Conservation (phyloP, 2,329 filamentous ascomycete species). For the Fusarium austroafricanum region DNA sequence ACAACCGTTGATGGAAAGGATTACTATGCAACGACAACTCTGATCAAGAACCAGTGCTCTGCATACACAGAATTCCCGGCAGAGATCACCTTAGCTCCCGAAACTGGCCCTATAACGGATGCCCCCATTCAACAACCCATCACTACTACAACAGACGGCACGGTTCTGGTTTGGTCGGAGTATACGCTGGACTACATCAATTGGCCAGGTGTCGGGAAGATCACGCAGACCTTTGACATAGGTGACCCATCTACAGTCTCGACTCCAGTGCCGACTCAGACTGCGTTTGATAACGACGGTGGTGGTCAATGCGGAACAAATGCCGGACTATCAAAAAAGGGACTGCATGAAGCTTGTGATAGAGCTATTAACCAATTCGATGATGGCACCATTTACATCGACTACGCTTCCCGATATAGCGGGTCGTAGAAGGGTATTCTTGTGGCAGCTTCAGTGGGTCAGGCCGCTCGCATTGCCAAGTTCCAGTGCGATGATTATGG, state of each 20-base stretch:
- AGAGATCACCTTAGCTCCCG: no score
- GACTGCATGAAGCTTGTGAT: conserved; percentile 8
- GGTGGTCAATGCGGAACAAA: conserved; percentile 11
- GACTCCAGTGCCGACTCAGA: conserved; percentile 11
- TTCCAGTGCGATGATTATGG: conserved; percentile 26
- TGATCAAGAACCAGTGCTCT: not conserved
- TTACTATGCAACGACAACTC: not conserved
- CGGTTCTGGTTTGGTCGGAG: no score
- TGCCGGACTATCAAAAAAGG: conserved; percentile 10
- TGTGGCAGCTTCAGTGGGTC: not conserved
- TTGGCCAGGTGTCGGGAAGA: no score
- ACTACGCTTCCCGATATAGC: conserved; percentile 10
- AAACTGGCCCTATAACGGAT: no score
- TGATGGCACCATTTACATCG: not conserved
- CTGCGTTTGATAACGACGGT: conserved; percentile 11
- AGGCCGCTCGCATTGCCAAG: conserved; percentile 16
- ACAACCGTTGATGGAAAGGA: not conserved
- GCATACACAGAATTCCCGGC: not conserved
- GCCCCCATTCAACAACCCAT: not conserved
- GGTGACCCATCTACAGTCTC: not conserved
- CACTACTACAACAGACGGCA: not conserved
- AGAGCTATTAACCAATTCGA: conserved; percentile 5
- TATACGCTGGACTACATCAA: no score
- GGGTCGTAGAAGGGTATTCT: conserved; percentile 11
- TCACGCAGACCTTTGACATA: not conserved